phyloP scores from a whole-genome alignment of 257 asterid species.

The Jacaranda mimosifolia region DNA sequence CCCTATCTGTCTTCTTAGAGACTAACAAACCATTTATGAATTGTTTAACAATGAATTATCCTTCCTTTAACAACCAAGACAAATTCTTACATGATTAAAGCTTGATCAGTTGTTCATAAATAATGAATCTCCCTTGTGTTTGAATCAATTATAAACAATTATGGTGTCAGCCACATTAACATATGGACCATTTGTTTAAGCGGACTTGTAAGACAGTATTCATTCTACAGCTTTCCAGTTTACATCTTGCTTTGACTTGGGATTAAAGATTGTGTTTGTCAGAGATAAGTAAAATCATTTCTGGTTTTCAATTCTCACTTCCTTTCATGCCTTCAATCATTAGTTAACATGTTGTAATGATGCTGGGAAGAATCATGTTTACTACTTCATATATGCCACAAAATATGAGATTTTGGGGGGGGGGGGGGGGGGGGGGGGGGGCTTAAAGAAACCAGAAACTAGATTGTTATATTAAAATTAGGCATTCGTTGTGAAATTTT shows the following conservation, averaged over 20 bases:
- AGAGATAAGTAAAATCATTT: slow-evolving; percentile 2
- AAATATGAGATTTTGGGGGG: neutral
- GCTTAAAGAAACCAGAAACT: too few species aligned
- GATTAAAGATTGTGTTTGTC: slow-evolving; percentile 38
- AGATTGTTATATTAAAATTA: too few species aligned
- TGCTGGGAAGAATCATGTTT: neutral
- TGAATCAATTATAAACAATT: neutral
- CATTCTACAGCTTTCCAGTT: slow-evolving; percentile 20
- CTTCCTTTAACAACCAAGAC: slow-evolving; percentile 30
- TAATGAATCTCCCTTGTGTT: slow-evolving; percentile 33
- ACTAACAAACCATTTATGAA: slow-evolving; percentile 7
- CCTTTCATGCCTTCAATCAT: slow-evolving; percentile 21
- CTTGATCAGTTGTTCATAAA: slow-evolving; percentile 34
- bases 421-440: neutral
- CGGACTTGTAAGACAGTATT: neutral
- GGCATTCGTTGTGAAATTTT: too few species aligned
- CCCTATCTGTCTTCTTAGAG: neutral
- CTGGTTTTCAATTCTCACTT: neutral
- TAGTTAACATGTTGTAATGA: neutral
- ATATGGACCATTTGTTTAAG: slow-evolving; percentile 25
- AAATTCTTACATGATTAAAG: slow-evolving; percentile 39
- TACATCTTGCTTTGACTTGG: slow-evolving; percentile 57
- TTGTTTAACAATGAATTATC: slow-evolving; percentile 6
- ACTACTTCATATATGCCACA: neutral
- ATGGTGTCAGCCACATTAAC: slow-evolving; percentile 13